Percentiles rank a stretch among this genome's conserved stretches.
phyloP scores from a whole-genome alignment of 2,329 filamentous ascomycete species.

The Ophidiomyces ophidiicola region DNA sequence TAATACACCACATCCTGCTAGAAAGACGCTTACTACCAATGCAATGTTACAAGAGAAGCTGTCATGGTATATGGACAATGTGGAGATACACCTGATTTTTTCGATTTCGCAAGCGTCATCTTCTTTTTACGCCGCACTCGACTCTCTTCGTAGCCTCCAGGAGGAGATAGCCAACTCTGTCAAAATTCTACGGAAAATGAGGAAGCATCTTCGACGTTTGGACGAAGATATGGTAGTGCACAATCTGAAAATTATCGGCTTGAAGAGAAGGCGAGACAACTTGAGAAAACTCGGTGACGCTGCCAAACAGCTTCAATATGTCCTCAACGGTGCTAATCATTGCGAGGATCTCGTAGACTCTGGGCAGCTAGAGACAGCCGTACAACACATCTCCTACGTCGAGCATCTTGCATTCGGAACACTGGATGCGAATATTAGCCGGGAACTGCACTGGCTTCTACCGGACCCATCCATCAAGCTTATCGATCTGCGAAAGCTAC shows the following conservation, averaged over 20 bases:
- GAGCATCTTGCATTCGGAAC: conserved; percentile 14
- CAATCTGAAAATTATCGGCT: conserved; percentile 62
- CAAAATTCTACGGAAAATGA: conserved; percentile 57
- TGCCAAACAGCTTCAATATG: conserved; percentile 58
- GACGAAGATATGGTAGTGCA: conserved; percentile 65
- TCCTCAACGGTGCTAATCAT: conserved; percentile 53
- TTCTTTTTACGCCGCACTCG: conserved; percentile 75
- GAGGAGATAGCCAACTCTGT: conserved; percentile 74
- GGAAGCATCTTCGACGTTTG: conserved; percentile 57
- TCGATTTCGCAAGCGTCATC: conserved; percentile 78
- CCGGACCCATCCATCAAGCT: no score
- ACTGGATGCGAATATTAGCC: conserved; percentile 11
- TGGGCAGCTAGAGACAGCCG: conserved; percentile 9
- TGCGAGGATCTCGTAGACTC: conserved; percentile 61
- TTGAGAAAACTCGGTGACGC: conserved; percentile 60
- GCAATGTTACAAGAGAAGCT: conserved; percentile 84
- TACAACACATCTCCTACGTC: conserved; percentile 14
- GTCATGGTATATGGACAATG: conserved; percentile 95
- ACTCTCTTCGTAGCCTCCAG: conserved; percentile 68
- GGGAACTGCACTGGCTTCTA: conserved; percentile 5
- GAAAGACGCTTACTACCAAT: conserved; percentile 73
- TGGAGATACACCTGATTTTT: conserved; percentile 77
- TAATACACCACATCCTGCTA: conserved; percentile 33
- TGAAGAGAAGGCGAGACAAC: conserved; percentile 61
- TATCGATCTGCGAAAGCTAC: conserved; percentile 9